Base-by-base conservation (phyloP, 495 filamentous ascomycete genomes). In the Penicillium waksmanii region DNA sequence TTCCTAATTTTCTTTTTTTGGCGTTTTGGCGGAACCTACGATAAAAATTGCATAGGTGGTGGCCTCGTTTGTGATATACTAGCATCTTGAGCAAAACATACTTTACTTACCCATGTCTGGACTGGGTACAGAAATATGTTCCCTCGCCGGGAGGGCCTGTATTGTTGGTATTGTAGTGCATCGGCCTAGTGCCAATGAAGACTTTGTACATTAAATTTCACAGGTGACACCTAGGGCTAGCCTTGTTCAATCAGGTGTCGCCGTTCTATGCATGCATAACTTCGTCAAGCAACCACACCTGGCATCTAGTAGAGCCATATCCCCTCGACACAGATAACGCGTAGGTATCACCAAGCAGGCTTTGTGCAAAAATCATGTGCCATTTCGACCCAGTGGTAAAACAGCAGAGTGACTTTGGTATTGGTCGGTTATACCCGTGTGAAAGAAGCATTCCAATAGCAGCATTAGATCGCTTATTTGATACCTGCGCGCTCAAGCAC, bases 401-500 rank as follows among this genome's bases (percentile, higher is more conserved):
- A 5, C 15, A 38, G 36, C 36, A 38, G 36, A 38, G 36, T 38
- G 36, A 13, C 12, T 12, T 13, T 38, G 36, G 10, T 38, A 5
- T n/a, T 17, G 15, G 8, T 23, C 42, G n/a, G 11, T 33, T 5
- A 31, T 33, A 27, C 17, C 47, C 47, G 23, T 15, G 27, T 4
- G 15, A 13, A n/a, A 38, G 15, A 5, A 38, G 15, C 3, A 38
- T 38, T n/a, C 12, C 36, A 38, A 36, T 34, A 5, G 49, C 13
- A 35, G 25, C 25, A 1, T 11, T 18, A 18, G 1, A 8, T 10
- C 49, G n/a, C n/a, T 68, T 73, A 79, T 76, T 79, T 82, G 34
- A 78, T 69, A 7, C 78, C 77, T 5, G 73, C 67, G 49, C 80
- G 67, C 65, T 80, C 82, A 54, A 89, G 65, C 46, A 87, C 81